Evolutionary conservation across 495 filamentous ascomycete genomes (phyloP).

Genomic region (Hypoxylon lienhwacheense): DNA sequence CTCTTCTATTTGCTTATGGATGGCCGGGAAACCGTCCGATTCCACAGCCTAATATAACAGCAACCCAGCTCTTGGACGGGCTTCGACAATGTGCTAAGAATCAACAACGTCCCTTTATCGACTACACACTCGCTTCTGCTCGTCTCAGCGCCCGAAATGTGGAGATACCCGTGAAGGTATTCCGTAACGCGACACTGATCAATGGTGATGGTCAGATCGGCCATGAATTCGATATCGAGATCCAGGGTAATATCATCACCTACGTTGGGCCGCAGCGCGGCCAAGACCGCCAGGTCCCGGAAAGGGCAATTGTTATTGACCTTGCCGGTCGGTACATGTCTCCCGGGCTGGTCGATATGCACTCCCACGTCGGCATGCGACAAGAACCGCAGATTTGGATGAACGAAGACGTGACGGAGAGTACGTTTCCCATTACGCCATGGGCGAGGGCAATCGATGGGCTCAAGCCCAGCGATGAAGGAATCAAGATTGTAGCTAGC

Average conservation of each 20-base stretch:
- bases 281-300: background rate
- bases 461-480: constrained; percentile 51
- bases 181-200: constrained; percentile 44
- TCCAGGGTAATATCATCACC: constrained; percentile 40
- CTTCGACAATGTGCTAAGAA: constrained; percentile 22
- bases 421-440: constrained; percentile 46
- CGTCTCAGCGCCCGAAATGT: constrained; percentile 11
- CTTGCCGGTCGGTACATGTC: constrained; percentile 51
- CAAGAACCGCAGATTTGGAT: constrained; percentile 33
- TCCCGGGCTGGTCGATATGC: constrained; percentile 59
- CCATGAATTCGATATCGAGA: constrained; percentile 10
- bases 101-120: constrained; percentile 15
- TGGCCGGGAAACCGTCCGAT: too few relatives aligned
- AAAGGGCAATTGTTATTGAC: constrained; percentile 35
- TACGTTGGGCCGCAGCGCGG: constrained; percentile 21
- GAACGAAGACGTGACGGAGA: constrained; percentile 46
- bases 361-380: constrained; percentile 49
- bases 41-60: too few relatives aligned
- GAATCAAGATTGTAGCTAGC: constrained; percentile 51
- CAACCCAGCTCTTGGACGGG: too few relatives aligned
- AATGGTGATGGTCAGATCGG: constrained; percentile 38
- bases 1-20: too few relatives aligned
- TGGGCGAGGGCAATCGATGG: constrained; percentile 52
- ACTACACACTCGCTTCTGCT: constrained; percentile 15
- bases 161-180: constrained; percentile 6